Evolutionary conservation across 1,284 basidiomycete species (phyloP).

Genomic region (Rhizoctonia solani): DNA sequence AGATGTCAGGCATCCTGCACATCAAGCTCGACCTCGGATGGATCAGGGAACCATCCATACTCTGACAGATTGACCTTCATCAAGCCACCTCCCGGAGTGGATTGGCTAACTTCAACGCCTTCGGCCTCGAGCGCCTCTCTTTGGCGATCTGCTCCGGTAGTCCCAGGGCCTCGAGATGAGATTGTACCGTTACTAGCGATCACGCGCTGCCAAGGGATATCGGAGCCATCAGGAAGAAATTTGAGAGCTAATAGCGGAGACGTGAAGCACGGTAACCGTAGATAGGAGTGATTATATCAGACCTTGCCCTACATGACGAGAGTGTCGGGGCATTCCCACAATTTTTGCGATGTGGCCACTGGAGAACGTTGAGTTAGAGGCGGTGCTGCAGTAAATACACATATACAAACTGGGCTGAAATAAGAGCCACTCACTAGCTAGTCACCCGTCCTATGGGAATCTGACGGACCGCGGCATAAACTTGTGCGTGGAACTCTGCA

Average conservation of each 20-base stretch:
- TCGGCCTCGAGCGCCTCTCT: slow-evolving; percentile 67
- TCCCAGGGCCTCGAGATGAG: slow-evolving; percentile 79
- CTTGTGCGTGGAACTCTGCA: slow-evolving; percentile 71
- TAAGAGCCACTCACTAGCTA: slow-evolving; percentile 52
- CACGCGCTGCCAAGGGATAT: slow-evolving; percentile 76
- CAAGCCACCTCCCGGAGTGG: slow-evolving; percentile 52
- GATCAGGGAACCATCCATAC: slow-evolving; percentile 66
- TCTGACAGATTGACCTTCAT: slow-evolving; percentile 52
- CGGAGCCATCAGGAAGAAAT: slow-evolving; percentile 59
- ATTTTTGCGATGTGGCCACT: slow-evolving; percentile 82
- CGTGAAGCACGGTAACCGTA: not conserved
- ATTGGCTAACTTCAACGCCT: slow-evolving; percentile 63
- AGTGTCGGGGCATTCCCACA: slow-evolving; percentile 79
- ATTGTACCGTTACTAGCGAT: slow-evolving; percentile 68
- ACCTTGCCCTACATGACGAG: slow-evolving; percentile 87
- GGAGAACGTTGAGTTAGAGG: not conserved
- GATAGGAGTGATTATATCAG: slow-evolving; percentile 36
- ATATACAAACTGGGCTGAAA: slow-evolving; percentile 2
- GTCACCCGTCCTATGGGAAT: slow-evolving; percentile 68
- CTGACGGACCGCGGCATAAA: slow-evolving; percentile 66
- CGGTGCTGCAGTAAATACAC: not conserved
- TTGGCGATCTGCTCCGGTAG: slow-evolving; percentile 67
- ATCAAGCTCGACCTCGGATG: slow-evolving; percentile 44
- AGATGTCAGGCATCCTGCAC: slow-evolving; percentile 32
- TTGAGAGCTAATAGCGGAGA: slow-evolving; percentile 59